Percentiles rank a stretch among this genome's conserved stretches.
Conservation (phyloP, 768 basidiomycete genomes). For the Collybiopsis luxurians region DNA sequence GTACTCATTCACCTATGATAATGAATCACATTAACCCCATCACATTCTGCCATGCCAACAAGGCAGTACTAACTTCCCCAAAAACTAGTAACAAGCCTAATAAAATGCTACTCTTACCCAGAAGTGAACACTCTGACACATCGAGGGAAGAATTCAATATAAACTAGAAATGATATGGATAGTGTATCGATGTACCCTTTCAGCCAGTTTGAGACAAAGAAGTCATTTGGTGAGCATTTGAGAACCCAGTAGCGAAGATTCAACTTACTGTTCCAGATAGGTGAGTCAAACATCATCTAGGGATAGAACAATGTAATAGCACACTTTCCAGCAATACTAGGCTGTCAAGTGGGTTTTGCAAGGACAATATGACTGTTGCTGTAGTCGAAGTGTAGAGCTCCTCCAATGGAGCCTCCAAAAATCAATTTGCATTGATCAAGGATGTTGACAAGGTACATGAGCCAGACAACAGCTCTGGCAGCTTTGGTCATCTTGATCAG, state of each 20-base stretch:
- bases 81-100: too few relatives aligned
- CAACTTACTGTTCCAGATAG: slow-evolving; percentile 43
- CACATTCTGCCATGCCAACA: too few relatives aligned
- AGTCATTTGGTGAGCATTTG: too few relatives aligned
- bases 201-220: too few relatives aligned
- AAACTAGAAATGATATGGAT: not conserved
- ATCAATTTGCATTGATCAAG: slow-evolving; percentile 39
- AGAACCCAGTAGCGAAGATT: too few relatives aligned
- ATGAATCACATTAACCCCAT: too few relatives aligned
- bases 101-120: slow-evolving; percentile 33
- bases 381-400: slow-evolving; percentile 39
- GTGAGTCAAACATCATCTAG: slow-evolving; percentile 35
- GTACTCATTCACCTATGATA: too few relatives aligned
- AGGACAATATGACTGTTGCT: slow-evolving; percentile 43
- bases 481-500: slow-evolving; percentile 34
- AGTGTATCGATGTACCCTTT: too few relatives aligned
- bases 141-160: slow-evolving; percentile 26
- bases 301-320: slow-evolving; percentile 37
- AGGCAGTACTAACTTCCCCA: too few relatives aligned
- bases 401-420: slow-evolving; percentile 33
- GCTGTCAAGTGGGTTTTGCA: slow-evolving; percentile 24
- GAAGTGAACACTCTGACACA: slow-evolving; percentile 35
- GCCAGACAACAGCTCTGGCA: slow-evolving; percentile 39
- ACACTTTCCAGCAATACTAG: slow-evolving; percentile 26
- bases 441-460: slow-evolving; percentile 38